phyloP scores from a whole-genome alignment of 345 rosid species.

The Gossypium bickii region DNA sequence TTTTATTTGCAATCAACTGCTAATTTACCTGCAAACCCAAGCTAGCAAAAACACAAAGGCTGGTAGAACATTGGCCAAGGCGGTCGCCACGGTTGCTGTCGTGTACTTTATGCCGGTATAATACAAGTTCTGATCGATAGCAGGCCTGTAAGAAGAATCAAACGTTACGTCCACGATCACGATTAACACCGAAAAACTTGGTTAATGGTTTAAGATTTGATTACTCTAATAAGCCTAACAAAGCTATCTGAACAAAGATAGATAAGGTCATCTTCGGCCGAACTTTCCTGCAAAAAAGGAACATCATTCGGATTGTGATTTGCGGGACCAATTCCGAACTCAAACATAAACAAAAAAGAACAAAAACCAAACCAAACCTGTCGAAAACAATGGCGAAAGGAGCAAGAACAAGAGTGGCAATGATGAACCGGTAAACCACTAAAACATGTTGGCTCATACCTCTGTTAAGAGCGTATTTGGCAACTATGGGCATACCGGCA shows the following conservation, averaged over 20 bases:
- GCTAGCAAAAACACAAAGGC: conserved; percentile 89
- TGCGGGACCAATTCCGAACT: neutral
- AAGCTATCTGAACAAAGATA: conserved; percentile 48
- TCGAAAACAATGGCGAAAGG: conserved; percentile 77
- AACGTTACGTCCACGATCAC: neutral
- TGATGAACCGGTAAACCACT: conserved; percentile 59
- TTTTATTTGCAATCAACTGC: too few species aligned
- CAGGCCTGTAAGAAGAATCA: conserved; percentile 38
- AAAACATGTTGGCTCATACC: conserved; percentile 54
- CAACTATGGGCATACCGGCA: conserved; percentile 38
- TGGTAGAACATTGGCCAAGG: conserved; percentile 74
- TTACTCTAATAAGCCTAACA: conserved; percentile 18
- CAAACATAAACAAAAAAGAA: neutral
- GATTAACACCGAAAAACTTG: neutral
- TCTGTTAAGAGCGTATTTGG: conserved; percentile 36
- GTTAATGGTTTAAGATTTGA: neutral
- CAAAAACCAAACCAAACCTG: conserved; percentile 38
- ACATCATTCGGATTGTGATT: neutral
- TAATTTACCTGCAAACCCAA: conserved; percentile 54
- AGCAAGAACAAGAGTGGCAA: conserved; percentile 57
- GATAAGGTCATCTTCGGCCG: conserved; percentile 78
- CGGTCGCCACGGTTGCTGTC: conserved; percentile 72
- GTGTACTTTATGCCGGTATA: conserved; percentile 86
- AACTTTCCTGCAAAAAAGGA: conserved; percentile 43
- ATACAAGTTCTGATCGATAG: conserved; percentile 57